Evolutionary conservation across 2,329 filamentous ascomycete genomes (phyloP).

Genomic region (Ophiostoma quercus): DNA sequence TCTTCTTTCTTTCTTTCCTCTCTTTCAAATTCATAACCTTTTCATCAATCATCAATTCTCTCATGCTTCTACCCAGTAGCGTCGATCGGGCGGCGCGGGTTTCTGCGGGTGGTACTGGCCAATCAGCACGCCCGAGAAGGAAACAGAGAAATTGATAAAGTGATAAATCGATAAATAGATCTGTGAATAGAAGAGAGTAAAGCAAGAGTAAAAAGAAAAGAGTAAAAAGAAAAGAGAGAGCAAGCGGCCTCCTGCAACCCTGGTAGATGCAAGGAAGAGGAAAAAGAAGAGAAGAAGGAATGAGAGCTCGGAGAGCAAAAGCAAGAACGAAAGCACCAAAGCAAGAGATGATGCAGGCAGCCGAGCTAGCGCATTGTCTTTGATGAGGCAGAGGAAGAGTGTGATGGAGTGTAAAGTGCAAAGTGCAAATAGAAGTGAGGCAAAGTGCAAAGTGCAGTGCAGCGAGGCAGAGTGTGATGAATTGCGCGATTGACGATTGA

Average conservation of each 20-base stretch:
- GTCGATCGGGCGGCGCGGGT: conserved; percentile 23
- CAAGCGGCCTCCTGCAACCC: conserved; percentile 8
- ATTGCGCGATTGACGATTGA: background rate
- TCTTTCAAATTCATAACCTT: background rate
- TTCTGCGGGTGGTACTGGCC: conserved; percentile 22
- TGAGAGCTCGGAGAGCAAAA: background rate
- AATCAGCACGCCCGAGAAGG: conserved; percentile 12
- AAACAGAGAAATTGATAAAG: background rate
- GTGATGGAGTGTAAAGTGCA: background rate
- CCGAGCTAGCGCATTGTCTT: background rate
- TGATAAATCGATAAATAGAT: background rate
- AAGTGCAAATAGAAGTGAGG: background rate
- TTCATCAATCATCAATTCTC: background rate
- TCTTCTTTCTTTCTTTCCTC: background rate
- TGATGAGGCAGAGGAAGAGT: background rate
- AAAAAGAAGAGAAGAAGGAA: background rate
- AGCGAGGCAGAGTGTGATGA: background rate
- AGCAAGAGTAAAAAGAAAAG: too few species aligned
- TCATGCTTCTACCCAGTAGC: conserved; percentile 17
- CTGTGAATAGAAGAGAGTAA: background rate
- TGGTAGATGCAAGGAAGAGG: background rate
- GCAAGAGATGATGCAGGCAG: too few species aligned
- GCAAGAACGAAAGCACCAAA: background rate
- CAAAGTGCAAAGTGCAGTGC: background rate
- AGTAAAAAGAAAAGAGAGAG: background rate